Base-by-base conservation (phyloP, 257 asterid species). In the Cordia subcordata region DNA sequence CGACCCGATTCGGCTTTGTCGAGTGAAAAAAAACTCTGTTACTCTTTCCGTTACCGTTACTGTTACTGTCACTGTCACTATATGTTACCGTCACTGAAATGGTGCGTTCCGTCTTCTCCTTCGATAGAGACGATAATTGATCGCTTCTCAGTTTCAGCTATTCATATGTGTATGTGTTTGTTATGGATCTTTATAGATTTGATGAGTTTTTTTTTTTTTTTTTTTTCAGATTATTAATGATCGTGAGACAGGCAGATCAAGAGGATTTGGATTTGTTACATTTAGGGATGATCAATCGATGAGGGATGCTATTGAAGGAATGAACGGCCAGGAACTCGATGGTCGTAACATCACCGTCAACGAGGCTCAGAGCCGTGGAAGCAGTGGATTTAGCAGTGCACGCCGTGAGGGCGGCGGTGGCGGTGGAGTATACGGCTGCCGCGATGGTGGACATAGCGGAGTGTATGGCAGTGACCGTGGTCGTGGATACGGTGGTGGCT, bases 201-300 rank as follows among this genome's bases (percentile, higher is more conserved):
- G 61, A 78, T 54, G 23, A 14, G 33, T 38, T 8, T 40, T 55
- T 42, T 33, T 18, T 13, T n/a, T 19, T 10, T 32, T 37, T 8
- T 38, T 0, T 0, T 45, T 35, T 5, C 72, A 92, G 97, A 77
- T 92, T 15, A 81, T 92, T 10, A 88, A 79, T 60, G 97, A 92
- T 67, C 87, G 99, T 0, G 96, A 92, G 72, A 92, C 95, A 1
- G 99, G 99, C 0, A 84, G 99, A 64, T 92, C 99, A 1, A 84
- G 96, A 67, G 99, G 99, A 0, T 92, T 92, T 40, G 99, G 97
- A 22, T 92, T 92, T 37, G 99, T 92, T 12, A 92, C 99, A 0
- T 92, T 92, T 58, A 74, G 44, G 61, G 89, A 82, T 8, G 99
- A 92, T 76, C 75, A 82, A 14, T 32, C 96, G 0, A 92, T 92